Evolutionary conservation across 139 green algal species (phyloP), one percentile per base, ranked within the genome.

Genomic region (Diplosphaera chodatii): DNA sequence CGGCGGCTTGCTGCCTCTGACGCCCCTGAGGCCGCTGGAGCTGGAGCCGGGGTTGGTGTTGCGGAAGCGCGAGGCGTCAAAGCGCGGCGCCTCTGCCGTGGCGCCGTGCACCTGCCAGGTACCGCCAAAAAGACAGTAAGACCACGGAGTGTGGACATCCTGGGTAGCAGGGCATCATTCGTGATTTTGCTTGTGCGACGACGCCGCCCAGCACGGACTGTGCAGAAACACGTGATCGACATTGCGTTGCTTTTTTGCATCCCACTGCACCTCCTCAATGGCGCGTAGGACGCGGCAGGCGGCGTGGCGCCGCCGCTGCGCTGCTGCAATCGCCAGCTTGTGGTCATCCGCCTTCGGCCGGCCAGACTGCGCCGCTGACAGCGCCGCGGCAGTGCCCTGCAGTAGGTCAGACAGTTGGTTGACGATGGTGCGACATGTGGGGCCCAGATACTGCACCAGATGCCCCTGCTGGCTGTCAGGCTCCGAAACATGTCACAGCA

Each of bases 191-290:
- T n/a, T n/a, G n/a, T n/a, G n/a, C n/a, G n/a, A n/a, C n/a, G n/a
- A n/a, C n/a, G n/a, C n/a, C n/a, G n/a, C n/a, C n/a, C n/a, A n/a
- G n/a, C n/a, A n/a, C n/a, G n/a, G n/a, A n/a, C n/a, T n/a, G n/a
- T n/a, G n/a, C n/a, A n/a, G n/a, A n/a, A n/a, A n/a, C n/a, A n/a
- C n/a, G n/a, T n/a, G n/a, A n/a, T n/a, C n/a, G n/a, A n/a, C n/a
- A n/a, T n/a, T n/a, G n/a, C n/a, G n/a, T n/a, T n/a, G n/a, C n/a
- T n/a, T n/a, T n/a, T n/a, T n/a, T n/a, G n/a, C n/a, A n/a, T n/a
- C n/a, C n/a, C n/a, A n/a, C n/a, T n/a, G n/a, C n/a, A 86, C 78
- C 1, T 66, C 70, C 69, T 89, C 83, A 20, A 89, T 78, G 1
- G 84, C 84, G 16, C 62, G 66, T 59, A 89, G 71, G 32, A 86